Base-by-base conservation (phyloP, 108 stramenopile genomes). In the Skeletonema costatum region DNA sequence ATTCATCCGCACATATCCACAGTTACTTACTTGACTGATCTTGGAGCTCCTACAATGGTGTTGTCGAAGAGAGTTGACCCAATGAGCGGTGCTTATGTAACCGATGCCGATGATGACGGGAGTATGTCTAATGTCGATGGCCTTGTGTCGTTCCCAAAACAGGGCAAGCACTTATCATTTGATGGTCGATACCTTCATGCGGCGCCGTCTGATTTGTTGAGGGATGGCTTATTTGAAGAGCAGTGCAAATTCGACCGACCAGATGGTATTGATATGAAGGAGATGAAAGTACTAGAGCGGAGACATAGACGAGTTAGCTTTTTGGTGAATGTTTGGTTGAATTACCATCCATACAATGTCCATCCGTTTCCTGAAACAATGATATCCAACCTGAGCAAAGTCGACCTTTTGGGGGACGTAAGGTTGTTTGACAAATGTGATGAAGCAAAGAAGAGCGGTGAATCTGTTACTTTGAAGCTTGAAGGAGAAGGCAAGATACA, bases 1-100 rank as follows among this genome's bases (percentile, higher is more conserved):
- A 73, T 94, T 41, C 93, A 94, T 77, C 91, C 93, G 30, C 93
- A 94, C 74, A 19, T 94, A 12, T 90, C 90, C 0, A 94, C 91
- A n/a, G 91, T 92, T 14, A 94, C 93, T 1, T 94, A 94, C 66
- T 70, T 94, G 46, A 94, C 90, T 14, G 68, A 76, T 77, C 46
- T 91, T 16, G 93, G 93, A 11, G 82, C 86, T 19, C 93, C 93
- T 2, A 94, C 93, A 8, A 51, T 90, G 56, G 88, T 81, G 0
- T 61, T 88, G 56, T 83, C 88, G 46, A 79, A 74, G 61, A 76
- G 89, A 11, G 79, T 93, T 13, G 63, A 93, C 67, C 64, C 75
- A 30, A 66, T 88, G 61, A 88, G 80, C 50, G 93, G 90, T 42
- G 84, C 78, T 39, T 87, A 84, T 82, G 79, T 92, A 5, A 19